Base-by-base conservation (phyloP, 164 flowering plant species). In the Tinospora cordifolia region DNA sequence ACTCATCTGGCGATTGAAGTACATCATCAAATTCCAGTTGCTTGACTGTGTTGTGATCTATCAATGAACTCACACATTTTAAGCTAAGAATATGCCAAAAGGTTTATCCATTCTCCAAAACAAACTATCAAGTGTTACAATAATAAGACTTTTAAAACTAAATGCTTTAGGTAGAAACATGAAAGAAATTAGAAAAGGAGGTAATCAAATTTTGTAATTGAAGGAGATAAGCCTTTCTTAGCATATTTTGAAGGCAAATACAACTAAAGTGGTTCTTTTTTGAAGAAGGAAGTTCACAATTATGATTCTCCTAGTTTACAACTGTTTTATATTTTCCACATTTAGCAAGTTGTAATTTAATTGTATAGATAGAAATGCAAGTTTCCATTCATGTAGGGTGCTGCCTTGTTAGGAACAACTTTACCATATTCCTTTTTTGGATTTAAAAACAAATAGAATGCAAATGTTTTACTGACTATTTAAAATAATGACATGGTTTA, bases 21-120 rank as follows among this genome's bases (percentile, higher is more conserved):
- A 93, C 75, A 79, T 93, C 94, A 67, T 86, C 87, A 77, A 87
- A 88, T 67, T 83, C 87, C 72, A 93, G 93, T 83, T 93, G 98
- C 88, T 87, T 90, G 57, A 63, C 77, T 41, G 81, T 80, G 22
- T 96, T 97, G 69, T 69, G 70, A 62, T 86, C 82, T 87, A 93
- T 80, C 39, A 90, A 85, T 25, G 89, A 74, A 71, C 75, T 75
- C 72, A 90, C 80, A 67, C 75, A 75, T 57, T 78, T 83, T 81
- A 93, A 93, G 51, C 88, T 86, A 78, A 93, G 47, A 40, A 73
- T 75, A 80, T 81, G 72, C 88, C 90, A 91, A 76, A 69, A 79
- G 75, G 79, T 78, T 34, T 54, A 67, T 57, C 72, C 86, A 90
- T 86, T 77, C 65, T 68, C 72, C 71, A 76, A 71, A 6, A 67